Evolutionary conservation across 805 yeast genomes (phyloP), one percentile per base, ranked within the genome.

Genomic region (Helenozyma rhizophorensis): DNA sequence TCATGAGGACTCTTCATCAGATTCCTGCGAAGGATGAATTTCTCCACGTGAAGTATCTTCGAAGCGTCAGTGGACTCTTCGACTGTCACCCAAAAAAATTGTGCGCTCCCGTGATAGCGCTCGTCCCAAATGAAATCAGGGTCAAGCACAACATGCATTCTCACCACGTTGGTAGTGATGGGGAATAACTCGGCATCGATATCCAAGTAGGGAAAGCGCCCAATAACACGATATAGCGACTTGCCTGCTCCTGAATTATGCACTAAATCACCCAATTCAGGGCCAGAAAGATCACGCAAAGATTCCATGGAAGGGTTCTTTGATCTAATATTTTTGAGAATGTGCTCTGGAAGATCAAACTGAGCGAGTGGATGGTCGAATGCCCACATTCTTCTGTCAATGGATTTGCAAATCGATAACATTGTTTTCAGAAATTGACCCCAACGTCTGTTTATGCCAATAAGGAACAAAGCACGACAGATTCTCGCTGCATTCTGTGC

Each of bases 401-500:
- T 78, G 1, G 96, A 78, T 46, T 88, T 86, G 56, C 97, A 90
- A 14, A 93, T 67, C 6, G 86, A 73, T 18, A 93, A 62, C 74
- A 89, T 72, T 5, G 82, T 73, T 35, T 78, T 75, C 30, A 93
- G 72, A 40, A 88, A 78, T 6, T 63, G 56, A 1, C 97, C 96
- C 99, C 99, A 93, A 37, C 94, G 68, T 45, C 98, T 69, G 50
- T 86, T 84, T 22, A 93, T 65, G 23, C 95, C 94, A 40, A 93
- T 78, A 41, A 89, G 62, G 47, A 93, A 88, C 30, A 94, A 65
- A 0, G 98, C 96, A 16, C 97, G 75, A 45, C 95, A 78, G 21
- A 93, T 90, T 66, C 99, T 79, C 1, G 90, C 87, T 3, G 97
- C 75, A 51, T 93, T 93, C 51, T 93, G 98, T 1, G 97, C 97